Percentiles rank a stretch among this genome's conserved stretches.
Conservation (phyloP, 2,329 filamentous ascomycete species). For the Stagonosporopsis chrysanthemi region DNA sequence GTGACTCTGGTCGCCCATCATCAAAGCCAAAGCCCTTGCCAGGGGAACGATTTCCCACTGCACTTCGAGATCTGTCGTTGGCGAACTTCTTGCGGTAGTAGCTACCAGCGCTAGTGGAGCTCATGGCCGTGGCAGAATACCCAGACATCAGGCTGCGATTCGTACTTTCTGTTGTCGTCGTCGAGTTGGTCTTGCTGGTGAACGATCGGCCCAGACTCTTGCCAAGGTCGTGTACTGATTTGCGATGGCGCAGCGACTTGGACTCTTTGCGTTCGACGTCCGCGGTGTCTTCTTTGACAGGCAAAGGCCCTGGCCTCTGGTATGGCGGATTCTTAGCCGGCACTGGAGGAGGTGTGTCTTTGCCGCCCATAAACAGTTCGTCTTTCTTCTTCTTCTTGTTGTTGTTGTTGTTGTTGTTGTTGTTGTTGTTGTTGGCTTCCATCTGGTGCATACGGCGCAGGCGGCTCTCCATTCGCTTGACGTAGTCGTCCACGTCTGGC, state of each 20-base stretch:
- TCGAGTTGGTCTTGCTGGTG: constrained; percentile 86
- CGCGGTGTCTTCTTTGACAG: constrained; percentile 33
- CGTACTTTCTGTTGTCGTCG: constrained; percentile 73
- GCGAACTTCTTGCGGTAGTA: constrained; percentile 76
- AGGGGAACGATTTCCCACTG: constrained; percentile 60
- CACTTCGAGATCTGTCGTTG: constrained; percentile 66
- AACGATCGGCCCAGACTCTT: constrained; percentile 77
- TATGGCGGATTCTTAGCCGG: constrained; percentile 64
- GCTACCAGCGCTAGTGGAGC: constrained; percentile 93
- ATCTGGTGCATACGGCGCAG: constrained; percentile 72
- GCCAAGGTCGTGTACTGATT: constrained; percentile 80
- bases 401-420: too few relatives aligned
- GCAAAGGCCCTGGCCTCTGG: constrained; percentile 52
- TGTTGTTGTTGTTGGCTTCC: constrained; percentile 33
- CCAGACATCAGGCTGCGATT: constrained; percentile 93
- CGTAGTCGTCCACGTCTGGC: constrained; percentile 83
- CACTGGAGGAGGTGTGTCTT: constrained; percentile 64
- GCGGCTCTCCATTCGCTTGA: constrained; percentile 88
- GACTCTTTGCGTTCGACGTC: constrained; percentile 43
- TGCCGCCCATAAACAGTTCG: constrained; percentile 59
- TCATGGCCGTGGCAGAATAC: constrained; percentile 86
- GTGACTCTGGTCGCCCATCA: constrained; percentile 58
- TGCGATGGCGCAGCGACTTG: constrained; percentile 64
- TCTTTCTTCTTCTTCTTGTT: constrained; percentile 46
- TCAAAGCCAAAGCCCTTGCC: constrained; percentile 49